Conservation (phyloP, 495 filamentous ascomycete species). For the Platismatia glauca region DNA sequence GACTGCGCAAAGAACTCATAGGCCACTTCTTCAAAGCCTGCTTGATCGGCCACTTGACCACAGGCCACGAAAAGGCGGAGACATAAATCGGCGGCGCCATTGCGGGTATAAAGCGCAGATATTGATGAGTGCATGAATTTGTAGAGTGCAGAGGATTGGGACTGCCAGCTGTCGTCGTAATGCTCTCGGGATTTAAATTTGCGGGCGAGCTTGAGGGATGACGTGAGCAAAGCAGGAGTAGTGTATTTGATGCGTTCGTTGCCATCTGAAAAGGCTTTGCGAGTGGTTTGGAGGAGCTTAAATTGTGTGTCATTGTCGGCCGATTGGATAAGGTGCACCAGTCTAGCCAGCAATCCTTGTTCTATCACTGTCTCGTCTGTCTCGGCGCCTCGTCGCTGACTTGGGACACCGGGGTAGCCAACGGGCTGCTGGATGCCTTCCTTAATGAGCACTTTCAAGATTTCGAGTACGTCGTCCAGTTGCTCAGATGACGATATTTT, state of each 20-base stretch:
- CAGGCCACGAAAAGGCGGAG: constrained; percentile 84
- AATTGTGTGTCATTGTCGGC: constrained; percentile 88
- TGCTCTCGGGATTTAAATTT: constrained; percentile 87
- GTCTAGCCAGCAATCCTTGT: constrained; percentile 88
- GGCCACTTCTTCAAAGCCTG: constrained; percentile 84
- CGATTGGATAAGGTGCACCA: constrained; percentile 78
- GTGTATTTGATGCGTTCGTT: constrained; percentile 95
- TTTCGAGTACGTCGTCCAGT: constrained; percentile 80
- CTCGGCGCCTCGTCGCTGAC: constrained; percentile 55
- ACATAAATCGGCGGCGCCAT: constrained; percentile 73
- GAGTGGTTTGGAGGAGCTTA: constrained; percentile 81
- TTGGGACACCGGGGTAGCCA: constrained; percentile 71
- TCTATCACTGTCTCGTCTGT: constrained; percentile 97
- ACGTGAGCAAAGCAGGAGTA: constrained; percentile 85
- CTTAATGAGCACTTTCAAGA: constrained; percentile 81
- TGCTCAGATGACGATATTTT: constrained; percentile 64
- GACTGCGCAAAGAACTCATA: constrained; percentile 99
- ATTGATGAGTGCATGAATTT: constrained; percentile 88
- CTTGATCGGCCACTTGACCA: constrained; percentile 88
- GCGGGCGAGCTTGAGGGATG: constrained; percentile 79
- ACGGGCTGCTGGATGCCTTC: constrained; percentile 79
- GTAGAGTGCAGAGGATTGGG: constrained; percentile 79
- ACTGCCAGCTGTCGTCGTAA: constrained; percentile 89
- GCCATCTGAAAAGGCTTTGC: constrained; percentile 82
- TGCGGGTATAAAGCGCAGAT: constrained; percentile 79